phyloP scores from a whole-genome alignment of 352 stramenopile species.

The Phytophthora europaea region DNA sequence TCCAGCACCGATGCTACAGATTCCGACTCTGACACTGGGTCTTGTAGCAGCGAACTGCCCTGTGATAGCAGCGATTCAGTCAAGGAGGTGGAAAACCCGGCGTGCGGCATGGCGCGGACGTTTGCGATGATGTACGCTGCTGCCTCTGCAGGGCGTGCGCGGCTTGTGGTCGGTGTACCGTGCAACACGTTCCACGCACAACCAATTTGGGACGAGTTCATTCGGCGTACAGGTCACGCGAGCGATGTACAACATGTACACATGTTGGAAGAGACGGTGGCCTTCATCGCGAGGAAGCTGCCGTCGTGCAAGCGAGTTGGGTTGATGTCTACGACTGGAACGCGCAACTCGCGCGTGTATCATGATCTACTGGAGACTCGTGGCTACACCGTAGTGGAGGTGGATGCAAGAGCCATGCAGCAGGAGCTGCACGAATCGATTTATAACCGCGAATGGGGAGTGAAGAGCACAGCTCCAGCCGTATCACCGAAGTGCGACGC shows the following conservation, averaged over 20 bases:
- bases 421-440: conserved; percentile 78
- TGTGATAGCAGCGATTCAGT: neutral
- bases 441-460: conserved; percentile 76
- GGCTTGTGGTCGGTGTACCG: conserved; percentile 68
- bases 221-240: conserved; percentile 43
- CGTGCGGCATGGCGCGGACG: conserved; percentile 76
- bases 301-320: conserved; percentile 64
- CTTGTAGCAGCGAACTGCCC: neutral
- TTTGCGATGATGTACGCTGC: conserved; percentile 77
- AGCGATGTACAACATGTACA: conserved; percentile 54
- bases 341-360: conserved; percentile 68
- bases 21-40: conserved; percentile 26
- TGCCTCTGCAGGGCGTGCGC: conserved; percentile 40
- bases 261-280: conserved; percentile 80
- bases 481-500: conserved; percentile 60
- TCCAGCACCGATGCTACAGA: conserved; percentile 19
- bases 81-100: conserved; percentile 69
- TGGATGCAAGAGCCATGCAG: conserved; percentile 52
- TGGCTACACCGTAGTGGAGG: conserved; percentile 69
- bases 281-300: conserved; percentile 57
- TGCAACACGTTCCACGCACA: conserved; percentile 85
- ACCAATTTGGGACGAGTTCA: conserved; percentile 80
- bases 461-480: conserved; percentile 76
- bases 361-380: conserved; percentile 73
- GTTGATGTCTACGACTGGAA: conserved; percentile 77